These are phyloP conservation scores for Beauveria brongniartii DNA, from an alignment of 2,329 filamentous ascomycete species.

Conservation along the genomic window DNA sequence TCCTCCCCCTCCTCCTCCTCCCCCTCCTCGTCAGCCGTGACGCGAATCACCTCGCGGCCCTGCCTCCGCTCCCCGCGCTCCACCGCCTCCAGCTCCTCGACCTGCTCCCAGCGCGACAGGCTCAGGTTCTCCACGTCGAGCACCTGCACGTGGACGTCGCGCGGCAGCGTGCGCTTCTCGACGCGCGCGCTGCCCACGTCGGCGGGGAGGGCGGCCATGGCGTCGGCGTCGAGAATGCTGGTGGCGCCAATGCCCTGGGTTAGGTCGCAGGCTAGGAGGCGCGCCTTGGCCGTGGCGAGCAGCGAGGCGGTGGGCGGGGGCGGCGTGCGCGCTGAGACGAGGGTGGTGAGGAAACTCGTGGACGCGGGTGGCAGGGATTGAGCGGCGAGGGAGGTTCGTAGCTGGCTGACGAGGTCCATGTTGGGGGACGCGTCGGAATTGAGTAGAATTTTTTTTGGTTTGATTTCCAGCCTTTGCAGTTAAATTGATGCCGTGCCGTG, in stretches of 20 bases:
- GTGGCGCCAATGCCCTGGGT: conserved; percentile 20
- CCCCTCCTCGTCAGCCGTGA: conserved; percentile 38
- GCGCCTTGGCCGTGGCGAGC: conserved; percentile 71
- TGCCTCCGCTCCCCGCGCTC: conserved; percentile 65
- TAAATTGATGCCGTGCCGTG: no score
- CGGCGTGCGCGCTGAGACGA: conserved; percentile 48
- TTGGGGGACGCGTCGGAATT: not conserved
- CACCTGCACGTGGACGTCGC: conserved; percentile 69
- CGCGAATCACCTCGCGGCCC: conserved; percentile 74
- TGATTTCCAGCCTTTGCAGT: not conserved
- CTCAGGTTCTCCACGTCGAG: conserved; percentile 80
- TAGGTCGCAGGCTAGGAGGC: conserved; percentile 71
- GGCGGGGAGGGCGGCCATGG: conserved; percentile 39
- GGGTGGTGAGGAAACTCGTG: conserved; percentile 52
- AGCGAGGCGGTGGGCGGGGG: conserved; percentile 61
- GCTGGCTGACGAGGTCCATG: conserved; percentile 37
- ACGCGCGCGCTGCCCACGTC: conserved; percentile 44
- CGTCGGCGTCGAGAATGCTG: conserved; percentile 37
- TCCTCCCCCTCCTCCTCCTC: conserved; percentile 40
- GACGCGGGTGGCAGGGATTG: conserved; percentile 47
- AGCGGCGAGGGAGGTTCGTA: conserved; percentile 40
- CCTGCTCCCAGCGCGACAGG: conserved; percentile 74
- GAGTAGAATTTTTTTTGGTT: not conserved
- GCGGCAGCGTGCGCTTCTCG: conserved; percentile 47
- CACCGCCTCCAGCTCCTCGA: conserved; percentile 69